Base-by-base conservation (phyloP, 176 grass and related monocot species). In the Chrysopogon serrulatus region DNA sequence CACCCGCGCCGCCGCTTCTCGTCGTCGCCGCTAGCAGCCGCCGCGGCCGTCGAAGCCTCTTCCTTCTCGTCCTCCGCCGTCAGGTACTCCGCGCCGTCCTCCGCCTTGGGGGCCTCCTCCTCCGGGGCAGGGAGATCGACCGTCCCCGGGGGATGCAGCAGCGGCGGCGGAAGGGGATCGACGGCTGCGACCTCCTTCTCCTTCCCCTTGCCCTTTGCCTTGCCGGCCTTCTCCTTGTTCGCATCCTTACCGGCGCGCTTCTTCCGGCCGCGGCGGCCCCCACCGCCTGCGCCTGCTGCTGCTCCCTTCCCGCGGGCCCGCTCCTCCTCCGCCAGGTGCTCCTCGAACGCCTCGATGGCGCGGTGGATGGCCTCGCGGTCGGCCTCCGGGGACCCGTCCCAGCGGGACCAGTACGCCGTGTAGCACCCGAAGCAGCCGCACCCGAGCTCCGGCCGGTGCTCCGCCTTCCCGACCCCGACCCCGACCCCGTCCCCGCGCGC, bases 341-440 rank as follows among this genome's bases (percentile, higher is more conserved):
- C 94, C 63, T 93, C 91, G 79, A 97, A 97, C 0, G 84, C 94
- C 77, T 97, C 91, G 47, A 97, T 97, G 63, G 82, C 91, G 43
- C 81, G 84, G 78, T 97, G 86, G 42, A 97, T 92, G 33, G 88
- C 40, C 24, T 91, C 90, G 66, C 85, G 87, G 51, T 77, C 79
- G 44, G 18, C 24, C 80, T 90, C 87, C 8, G 70, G 53, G 12
- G 94, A 97, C 70, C 79, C 75, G 81, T 97, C 63, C 94, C 94
- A 97, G 4, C 94, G 82, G 3, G 94, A 93, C 91, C 94, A 97
- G 70, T 87, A 97, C 26, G 84, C 80, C 48, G 86, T 97, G 86
- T 97, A 97, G 86, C 94, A 97, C 51, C 86, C 91, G 74, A 97
- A 97, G 90, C 94, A 97, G 0, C 87, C 94, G 80, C 91, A 97